Base-by-base conservation (phyloP, 441 rosid genomes). In the Erodium texanum region DNA sequence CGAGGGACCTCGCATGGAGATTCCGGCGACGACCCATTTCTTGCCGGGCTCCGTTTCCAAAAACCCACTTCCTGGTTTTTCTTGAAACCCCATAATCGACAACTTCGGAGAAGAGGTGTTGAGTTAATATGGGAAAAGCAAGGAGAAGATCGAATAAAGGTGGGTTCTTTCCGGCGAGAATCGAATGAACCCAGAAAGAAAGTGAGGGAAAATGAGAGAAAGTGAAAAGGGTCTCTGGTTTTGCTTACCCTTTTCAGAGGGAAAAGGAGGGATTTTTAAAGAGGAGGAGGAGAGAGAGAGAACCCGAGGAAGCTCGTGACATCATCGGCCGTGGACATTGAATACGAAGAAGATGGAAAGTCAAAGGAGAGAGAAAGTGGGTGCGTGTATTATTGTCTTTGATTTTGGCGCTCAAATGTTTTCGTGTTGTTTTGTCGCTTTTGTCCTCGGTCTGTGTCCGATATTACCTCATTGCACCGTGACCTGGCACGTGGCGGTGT, bases 1-100 rank as follows among this genome's bases (percentile, higher is more conserved):
- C 29, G 4, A 27, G 2, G 29, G 93, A 24, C 86, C 81, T 32
- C 92, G 81, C 12, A 86, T 74, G 1, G 88, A 77, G 71, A 89
- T 81, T 41, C 92, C 96, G n/a, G 92, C 80, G 67, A 88, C 73
- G n/a, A 83, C 82, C 90, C 93, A 83, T 80, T 73, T 78, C 23
- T 82, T 81, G 23, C 23, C 8, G 3, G 77, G 78, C 12, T 85
- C 89, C 34, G 81, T 79, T 24, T 82, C 92, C 56, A 79, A 69
- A 43, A 86, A 87, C n/a, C 77, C 82, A 43, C 82, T 90, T 56
- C 77, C 62, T 83, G 86, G 62, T 74, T 76, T 82, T 81, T 61
- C 79, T 80, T 22, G 86, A 73, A 72, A 79, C 65, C 66, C 89
- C 89, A 71, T 36, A 32, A 38, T 74, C 6, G 8, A 58, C 24